These are phyloP conservation scores for Endocalyx cinctus DNA, from an alignment of 2,329 filamentous ascomycete genomes.

Conservation along the genomic window DNA sequence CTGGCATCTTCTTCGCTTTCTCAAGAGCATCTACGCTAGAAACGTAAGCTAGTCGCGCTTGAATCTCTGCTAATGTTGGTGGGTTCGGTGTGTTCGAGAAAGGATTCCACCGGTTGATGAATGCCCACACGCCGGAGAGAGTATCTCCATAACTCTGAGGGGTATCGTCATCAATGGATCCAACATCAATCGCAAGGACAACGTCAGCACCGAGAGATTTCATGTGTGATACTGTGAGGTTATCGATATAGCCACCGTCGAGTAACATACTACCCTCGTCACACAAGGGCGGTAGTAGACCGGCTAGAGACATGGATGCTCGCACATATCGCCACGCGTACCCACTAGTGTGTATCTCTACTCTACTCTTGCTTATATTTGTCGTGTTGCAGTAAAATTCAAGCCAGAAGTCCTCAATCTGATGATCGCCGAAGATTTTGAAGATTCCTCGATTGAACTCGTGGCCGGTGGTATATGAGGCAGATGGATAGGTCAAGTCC, in stretches of 20 bases:
- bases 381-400: slow-evolving; percentile 99
- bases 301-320: slow-evolving; percentile 94
- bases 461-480: slow-evolving; percentile 95
- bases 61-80: slow-evolving; percentile 91
- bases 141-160: slow-evolving; percentile 93
- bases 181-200: slow-evolving; percentile 94
- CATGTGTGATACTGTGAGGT: slow-evolving; percentile 96
- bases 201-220: slow-evolving; percentile 87
- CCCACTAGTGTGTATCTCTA: slow-evolving; percentile 90
- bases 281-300: slow-evolving; percentile 86
- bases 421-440: slow-evolving; percentile 93
- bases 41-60: slow-evolving; percentile 90
- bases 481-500: slow-evolving; percentile 92
- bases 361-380: slow-evolving; percentile 90
- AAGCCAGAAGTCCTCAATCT: slow-evolving; percentile 99
- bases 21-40: slow-evolving; percentile 92
- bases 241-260: slow-evolving; percentile 96
- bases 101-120: slow-evolving; percentile 94
- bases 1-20: slow-evolving; percentile 82
- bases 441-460: slow-evolving; percentile 99
- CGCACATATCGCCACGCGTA: slow-evolving; percentile 98
- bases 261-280: slow-evolving; percentile 96
- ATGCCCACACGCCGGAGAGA: slow-evolving; percentile 90
- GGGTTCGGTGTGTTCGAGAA: slow-evolving; percentile 87
- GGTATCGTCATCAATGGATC: slow-evolving; percentile 83